phyloP scores from a whole-genome alignment of 2,329 filamentous ascomycete species.

The Fusarium sp. region DNA sequence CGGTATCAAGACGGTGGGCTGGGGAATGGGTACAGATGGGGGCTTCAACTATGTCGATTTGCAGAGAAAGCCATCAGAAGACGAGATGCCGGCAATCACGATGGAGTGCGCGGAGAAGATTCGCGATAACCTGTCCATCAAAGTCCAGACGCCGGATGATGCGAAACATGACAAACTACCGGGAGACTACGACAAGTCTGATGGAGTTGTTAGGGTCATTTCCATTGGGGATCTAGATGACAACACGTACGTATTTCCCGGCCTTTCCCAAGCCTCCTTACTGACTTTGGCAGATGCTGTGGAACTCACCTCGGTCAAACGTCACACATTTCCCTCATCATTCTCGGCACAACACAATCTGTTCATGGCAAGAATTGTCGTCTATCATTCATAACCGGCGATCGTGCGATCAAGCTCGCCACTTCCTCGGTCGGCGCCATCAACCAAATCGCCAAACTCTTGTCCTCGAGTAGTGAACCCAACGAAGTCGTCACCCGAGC shows the following conservation, averaged over 20 bases:
- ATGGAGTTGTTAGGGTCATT: constrained; percentile 46
- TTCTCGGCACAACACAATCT: constrained; percentile 44
- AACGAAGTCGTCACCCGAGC: constrained; percentile 37
- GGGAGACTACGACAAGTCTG: constrained; percentile 47
- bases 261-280: rapidly evolving
- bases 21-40: constrained; percentile 47
- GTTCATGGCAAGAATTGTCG: constrained; percentile 49
- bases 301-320: constrained; percentile 49
- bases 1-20: constrained; percentile 44
- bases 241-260: constrained; percentile 39
- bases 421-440: constrained; percentile 40
- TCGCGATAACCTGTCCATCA: constrained; percentile 39
- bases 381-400: constrained; percentile 46
- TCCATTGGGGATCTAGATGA: constrained; percentile 47
- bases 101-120: constrained; percentile 43
- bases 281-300: constrained; percentile 41
- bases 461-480: constrained; percentile 40
- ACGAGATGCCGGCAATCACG: constrained; percentile 44
- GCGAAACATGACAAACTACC: constrained; percentile 42
- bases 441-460: constrained; percentile 39
- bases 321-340: constrained; percentile 47
- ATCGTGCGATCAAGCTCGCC: constrained; percentile 44
- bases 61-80: constrained; percentile 41
- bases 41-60: constrained; percentile 49
- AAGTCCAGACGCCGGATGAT: constrained; percentile 42